A percentile compares a stretch with the other conserved stretches of the same genome.
Evolutionary conservation across 2,329 filamentous ascomycete species (phyloP).

Genomic region (Stagonosporopsis rhizophila): DNA sequence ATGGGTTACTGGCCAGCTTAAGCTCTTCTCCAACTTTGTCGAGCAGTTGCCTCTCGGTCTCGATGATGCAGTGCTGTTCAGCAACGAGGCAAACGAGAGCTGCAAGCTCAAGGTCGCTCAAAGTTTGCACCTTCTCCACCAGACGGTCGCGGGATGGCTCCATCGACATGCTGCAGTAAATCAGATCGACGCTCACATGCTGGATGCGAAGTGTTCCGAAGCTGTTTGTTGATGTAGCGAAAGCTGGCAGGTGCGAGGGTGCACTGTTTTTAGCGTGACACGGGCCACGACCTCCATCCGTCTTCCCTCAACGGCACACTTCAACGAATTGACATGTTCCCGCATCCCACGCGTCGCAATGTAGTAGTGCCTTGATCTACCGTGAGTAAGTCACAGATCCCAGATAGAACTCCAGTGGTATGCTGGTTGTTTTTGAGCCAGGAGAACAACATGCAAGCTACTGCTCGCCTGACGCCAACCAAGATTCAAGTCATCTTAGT

Average conservation of each 20-base stretch:
- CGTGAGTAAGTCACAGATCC: no score
- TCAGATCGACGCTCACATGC: not conserved
- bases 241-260: not conserved
- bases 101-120: constrained; percentile 89
- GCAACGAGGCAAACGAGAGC: constrained; percentile 80
- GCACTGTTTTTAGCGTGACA: not conserved
- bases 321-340: no score
- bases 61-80: constrained; percentile 87
- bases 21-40: constrained; percentile 77
- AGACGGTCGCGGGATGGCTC: constrained; percentile 32
- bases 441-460: no score
- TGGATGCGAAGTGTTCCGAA: not conserved
- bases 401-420: no score
- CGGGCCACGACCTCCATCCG: not conserved
- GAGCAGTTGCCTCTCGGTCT: constrained; percentile 68
- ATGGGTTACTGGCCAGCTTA: constrained; percentile 62
- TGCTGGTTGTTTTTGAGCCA: no score
- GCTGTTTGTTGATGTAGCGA: not conserved
- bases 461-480: no score
- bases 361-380: no score
- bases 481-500: no score
- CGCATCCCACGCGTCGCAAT: no score
- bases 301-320: not conserved
- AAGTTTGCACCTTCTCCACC: constrained; percentile 72
- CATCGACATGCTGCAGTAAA: constrained; percentile 2